A percentile compares a stretch with the other conserved stretches of the same genome.
phyloP scores from a whole-genome alignment of 495 filamentous ascomycete species.

The Aspergillus homomorphus region DNA sequence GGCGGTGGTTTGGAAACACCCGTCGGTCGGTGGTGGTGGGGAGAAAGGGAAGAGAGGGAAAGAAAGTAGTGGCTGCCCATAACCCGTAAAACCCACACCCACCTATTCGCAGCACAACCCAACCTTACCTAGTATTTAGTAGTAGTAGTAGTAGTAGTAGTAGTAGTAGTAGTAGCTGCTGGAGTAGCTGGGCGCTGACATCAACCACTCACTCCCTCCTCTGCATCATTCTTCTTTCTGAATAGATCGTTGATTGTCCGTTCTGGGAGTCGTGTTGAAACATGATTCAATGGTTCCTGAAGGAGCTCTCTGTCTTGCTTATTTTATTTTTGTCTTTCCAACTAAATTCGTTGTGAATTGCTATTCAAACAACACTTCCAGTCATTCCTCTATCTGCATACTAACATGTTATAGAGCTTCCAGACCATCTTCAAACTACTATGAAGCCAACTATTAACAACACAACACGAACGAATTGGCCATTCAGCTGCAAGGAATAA shows the following conservation, averaged over 20 bases:
- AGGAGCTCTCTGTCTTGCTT: too few relatives aligned
- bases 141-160: too few relatives aligned
- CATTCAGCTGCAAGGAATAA: neutral
- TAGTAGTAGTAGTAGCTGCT: too few relatives aligned
- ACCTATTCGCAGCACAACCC: conserved; percentile 12
- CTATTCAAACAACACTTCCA: neutral
- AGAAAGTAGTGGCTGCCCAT: conserved; percentile 23
- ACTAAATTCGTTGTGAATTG: too few relatives aligned
- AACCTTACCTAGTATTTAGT: conserved; percentile 1
- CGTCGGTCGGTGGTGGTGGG: conserved; percentile 14
- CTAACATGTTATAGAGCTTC: neutral
- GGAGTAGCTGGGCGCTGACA: conserved; percentile 26
- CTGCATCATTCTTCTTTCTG: neutral
- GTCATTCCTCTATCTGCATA: neutral
- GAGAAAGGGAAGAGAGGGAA: conserved; percentile 20
- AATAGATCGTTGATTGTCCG: neutral
- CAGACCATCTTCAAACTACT: neutral
- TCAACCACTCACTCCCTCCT: conserved; percentile 22
- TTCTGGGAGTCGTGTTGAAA: neutral
- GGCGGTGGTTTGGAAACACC: conserved; percentile 24
- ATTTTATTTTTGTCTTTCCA: too few relatives aligned
- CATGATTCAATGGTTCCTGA: neutral
- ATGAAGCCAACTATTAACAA: neutral
- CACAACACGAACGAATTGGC: neutral
- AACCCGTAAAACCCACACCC: conserved; percentile 13